These are phyloP conservation scores for Xylariaceae sp. DNA, from an alignment of 2,329 filamentous ascomycete genomes.

Conservation along the genomic window DNA sequence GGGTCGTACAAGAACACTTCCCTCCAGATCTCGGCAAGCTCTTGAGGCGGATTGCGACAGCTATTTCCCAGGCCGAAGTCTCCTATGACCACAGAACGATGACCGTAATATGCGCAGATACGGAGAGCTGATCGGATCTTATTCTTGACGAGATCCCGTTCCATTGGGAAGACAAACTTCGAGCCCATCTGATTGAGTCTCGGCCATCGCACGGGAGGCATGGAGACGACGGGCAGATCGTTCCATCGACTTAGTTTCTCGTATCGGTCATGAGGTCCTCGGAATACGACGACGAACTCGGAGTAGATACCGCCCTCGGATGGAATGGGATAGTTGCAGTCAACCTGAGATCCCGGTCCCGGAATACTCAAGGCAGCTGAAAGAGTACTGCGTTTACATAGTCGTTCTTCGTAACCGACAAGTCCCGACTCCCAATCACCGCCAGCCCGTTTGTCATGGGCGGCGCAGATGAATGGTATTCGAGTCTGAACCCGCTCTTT, in stretches of 20 bases:
- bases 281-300: constrained; percentile 65
- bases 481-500: constrained; percentile 38
- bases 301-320: constrained; percentile 66
- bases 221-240: constrained; percentile 65
- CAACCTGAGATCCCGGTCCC: constrained; percentile 42
- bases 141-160: constrained; percentile 65
- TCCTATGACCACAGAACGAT: constrained; percentile 54
- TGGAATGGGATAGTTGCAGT: constrained; percentile 65
- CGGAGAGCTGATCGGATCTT: constrained; percentile 67
- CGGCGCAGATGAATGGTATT: constrained; percentile 65
- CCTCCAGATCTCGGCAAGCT: constrained; percentile 61
- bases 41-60: constrained; percentile 59
- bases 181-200: constrained; percentile 64
- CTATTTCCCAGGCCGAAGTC: constrained; percentile 61
- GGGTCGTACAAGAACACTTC: constrained; percentile 59
- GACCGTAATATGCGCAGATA: constrained; percentile 59
- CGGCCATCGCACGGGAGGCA: constrained; percentile 66
- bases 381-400: constrained; percentile 69
- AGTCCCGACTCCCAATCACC: constrained; percentile 72
- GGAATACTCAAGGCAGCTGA: constrained; percentile 62
- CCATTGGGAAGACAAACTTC: constrained; percentile 66
- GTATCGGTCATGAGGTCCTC: constrained; percentile 63
- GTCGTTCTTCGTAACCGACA: constrained; percentile 62
- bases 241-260: constrained; percentile 52
- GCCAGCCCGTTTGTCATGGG: constrained; percentile 70